These are phyloP conservation scores for Aspergillus fumigatiaffinis DNA, from an alignment of 2,329 filamentous ascomycete species.

Conservation along the genomic window DNA sequence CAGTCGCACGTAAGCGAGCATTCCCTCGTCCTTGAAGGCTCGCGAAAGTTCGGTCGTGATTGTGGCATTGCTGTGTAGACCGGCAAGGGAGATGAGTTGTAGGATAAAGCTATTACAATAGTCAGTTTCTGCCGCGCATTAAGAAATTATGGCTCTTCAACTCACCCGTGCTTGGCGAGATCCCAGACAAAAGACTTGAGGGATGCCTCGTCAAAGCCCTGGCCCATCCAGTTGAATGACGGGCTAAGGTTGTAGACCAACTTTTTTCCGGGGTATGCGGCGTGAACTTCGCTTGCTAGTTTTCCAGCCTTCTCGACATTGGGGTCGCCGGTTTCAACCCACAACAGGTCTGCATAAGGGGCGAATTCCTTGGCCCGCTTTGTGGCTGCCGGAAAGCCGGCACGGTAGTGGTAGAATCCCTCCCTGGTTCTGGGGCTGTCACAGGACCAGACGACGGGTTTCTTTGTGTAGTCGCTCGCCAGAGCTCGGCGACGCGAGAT, in stretches of 20 bases:
- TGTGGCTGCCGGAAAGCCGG: slow-evolving; percentile 79
- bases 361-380: slow-evolving; percentile 91
- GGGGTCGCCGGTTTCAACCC: slow-evolving; percentile 94
- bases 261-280: slow-evolving; percentile 70
- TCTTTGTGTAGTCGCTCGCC: slow-evolving; percentile 63
- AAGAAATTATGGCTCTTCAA: slow-evolving; percentile 19
- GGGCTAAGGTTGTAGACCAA: slow-evolving; percentile 95
- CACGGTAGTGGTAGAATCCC: slow-evolving; percentile 55
- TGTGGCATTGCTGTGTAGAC: slow-evolving; percentile 61
- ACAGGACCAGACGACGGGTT: slow-evolving; percentile 78
- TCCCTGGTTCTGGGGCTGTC: slow-evolving; percentile 90
- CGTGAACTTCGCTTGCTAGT: slow-evolving; percentile 73
- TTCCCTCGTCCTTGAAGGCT: slow-evolving; percentile 83
- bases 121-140: neutral
- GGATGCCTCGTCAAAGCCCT: slow-evolving; percentile 79
- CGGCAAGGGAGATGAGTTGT: slow-evolving; percentile 62
- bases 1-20: slow-evolving; percentile 95
- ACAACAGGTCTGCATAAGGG: slow-evolving; percentile 89
- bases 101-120: slow-evolving; percentile 50
- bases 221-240: slow-evolving; percentile 97
- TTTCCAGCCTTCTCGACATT: slow-evolving; percentile 70
- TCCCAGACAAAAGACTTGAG: slow-evolving; percentile 96
- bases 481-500: slow-evolving; percentile 72
- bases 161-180: slow-evolving; percentile 80
- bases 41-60: slow-evolving; percentile 71